Evolutionary conservation across 2,329 filamentous ascomycete species (phyloP).

Genomic region (Exophiala aquamarina): DNA sequence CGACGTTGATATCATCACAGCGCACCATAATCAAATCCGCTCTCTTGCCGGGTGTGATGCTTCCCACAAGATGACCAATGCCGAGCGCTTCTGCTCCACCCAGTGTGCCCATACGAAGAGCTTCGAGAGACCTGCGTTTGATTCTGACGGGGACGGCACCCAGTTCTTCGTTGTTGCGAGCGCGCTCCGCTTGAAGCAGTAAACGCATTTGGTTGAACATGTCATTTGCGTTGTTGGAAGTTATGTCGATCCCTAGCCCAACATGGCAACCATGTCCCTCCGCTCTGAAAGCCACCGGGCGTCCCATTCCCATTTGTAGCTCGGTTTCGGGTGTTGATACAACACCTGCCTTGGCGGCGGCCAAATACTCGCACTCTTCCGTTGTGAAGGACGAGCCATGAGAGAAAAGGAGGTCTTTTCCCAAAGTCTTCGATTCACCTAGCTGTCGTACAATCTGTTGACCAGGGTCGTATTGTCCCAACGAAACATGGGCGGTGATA

Average conservation of each 20-base stretch:
- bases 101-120: constrained; percentile 33
- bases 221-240: constrained; percentile 30
- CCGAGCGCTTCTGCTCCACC: constrained; percentile 32
- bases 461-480: constrained; percentile 4
- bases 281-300: constrained; percentile 28
- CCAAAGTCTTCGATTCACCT: not conserved
- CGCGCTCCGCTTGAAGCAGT: constrained; percentile 30
- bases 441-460: constrained; percentile 1
- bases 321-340: constrained; percentile 33
- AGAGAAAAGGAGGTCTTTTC: constrained; percentile 7
- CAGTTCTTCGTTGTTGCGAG: too few relatives aligned
- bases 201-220: constrained; percentile 31
- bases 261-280: constrained; percentile 26
- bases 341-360: constrained; percentile 19
- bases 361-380: constrained; percentile 21
- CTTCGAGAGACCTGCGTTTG: constrained; percentile 25
- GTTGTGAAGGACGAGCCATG: constrained; percentile 3
- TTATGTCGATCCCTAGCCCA: constrained; percentile 33
- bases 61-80: constrained; percentile 31
- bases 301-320: constrained; percentile 33
- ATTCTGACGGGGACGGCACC: too few relatives aligned
- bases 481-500: not conserved
- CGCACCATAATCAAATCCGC: constrained; percentile 35
- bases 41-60: constrained; percentile 32
- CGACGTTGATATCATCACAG: constrained; percentile 28